phyloP scores from a whole-genome alignment of 192 early-diverging fungal species.

The Coemansia sp. region DNA sequence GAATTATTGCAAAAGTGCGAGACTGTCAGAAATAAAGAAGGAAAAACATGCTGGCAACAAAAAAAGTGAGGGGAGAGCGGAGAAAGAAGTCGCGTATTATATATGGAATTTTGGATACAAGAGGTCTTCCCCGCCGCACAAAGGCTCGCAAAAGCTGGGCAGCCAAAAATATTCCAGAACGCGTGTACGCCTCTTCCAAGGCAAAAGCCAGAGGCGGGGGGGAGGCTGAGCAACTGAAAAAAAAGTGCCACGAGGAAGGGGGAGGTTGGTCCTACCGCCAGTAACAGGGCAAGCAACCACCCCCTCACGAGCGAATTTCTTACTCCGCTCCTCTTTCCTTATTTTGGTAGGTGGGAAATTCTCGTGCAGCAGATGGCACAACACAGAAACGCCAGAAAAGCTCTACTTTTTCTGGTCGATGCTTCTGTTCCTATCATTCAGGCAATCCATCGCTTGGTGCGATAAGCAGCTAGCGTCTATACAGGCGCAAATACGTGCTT shows the following conservation, averaged over 20 bases:
- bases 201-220: not conserved
- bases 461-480: not conserved
- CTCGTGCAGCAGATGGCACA: not conserved
- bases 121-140: not conserved
- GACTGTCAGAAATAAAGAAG: conserved; percentile 1
- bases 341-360: conserved; percentile 3
- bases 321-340: conserved; percentile 11
- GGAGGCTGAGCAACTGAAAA: conserved; percentile 1
- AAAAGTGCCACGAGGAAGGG: conserved; percentile 2
- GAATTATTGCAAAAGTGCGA: not conserved
- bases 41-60: not conserved
- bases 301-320: conserved; percentile 9
- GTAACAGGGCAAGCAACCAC: not conserved
- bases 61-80: not conserved
- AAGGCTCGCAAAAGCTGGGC: not conserved
- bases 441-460: not conserved
- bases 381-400: not conserved
- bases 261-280: not conserved
- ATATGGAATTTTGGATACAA: conserved; percentile 7
- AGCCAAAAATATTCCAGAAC: conserved; percentile 3
- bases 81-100: conserved; percentile 6
- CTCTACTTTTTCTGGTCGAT: not conserved
- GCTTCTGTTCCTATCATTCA: conserved; percentile 1
- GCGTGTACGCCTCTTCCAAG: conserved; percentile 10
- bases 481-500: not conserved